These are phyloP conservation scores for Aspergillus taichungensis DNA, from an alignment of 495 filamentous ascomycete species.

Conservation along the genomic window DNA sequence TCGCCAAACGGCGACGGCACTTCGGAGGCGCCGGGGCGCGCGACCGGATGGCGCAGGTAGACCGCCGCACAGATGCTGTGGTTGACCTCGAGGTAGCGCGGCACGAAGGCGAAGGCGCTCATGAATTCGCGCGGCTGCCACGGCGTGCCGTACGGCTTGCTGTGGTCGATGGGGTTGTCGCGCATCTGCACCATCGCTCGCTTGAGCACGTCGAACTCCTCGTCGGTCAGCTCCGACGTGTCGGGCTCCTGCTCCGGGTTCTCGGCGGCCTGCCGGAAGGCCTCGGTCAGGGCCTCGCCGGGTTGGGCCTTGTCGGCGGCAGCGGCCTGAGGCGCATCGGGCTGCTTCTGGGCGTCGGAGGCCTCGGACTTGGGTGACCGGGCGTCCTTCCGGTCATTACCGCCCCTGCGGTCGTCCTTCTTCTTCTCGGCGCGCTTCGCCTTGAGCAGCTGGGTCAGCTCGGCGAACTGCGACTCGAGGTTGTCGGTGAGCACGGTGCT, in stretches of 20 bases:
- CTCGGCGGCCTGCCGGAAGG: constrained; percentile 33
- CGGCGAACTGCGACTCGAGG: constrained; percentile 44
- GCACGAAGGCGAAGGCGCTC: constrained; percentile 88
- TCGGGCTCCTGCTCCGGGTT: constrained; percentile 31
- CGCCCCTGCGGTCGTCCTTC: constrained; percentile 13
- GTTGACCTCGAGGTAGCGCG: constrained; percentile 93
- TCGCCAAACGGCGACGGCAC: constrained; percentile 77
- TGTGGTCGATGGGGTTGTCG: constrained; percentile 65
- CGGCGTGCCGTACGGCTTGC: constrained; percentile 82
- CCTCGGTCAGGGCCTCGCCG: constrained; percentile 30
- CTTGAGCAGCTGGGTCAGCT: constrained; percentile 34
- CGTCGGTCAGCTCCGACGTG: constrained; percentile 29
- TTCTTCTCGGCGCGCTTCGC: constrained; percentile 28
- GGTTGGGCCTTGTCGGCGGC: constrained; percentile 12
- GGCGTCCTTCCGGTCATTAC: constrained; percentile 14
- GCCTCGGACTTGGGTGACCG: constrained; percentile 1
- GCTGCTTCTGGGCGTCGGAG: not conserved
- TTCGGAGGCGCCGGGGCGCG: constrained; percentile 76
- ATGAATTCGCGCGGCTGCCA: constrained; percentile 87
- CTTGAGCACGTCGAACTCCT: constrained; percentile 34
- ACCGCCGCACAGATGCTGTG: constrained; percentile 92
- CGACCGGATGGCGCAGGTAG: constrained; percentile 91
- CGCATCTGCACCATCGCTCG: constrained; percentile 45
- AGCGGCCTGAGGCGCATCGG: constrained; percentile 3
- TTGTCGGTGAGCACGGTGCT: constrained; percentile 37